Conservation (phyloP, 2,329 filamentous ascomycete genomes). For the Cordyceps javanica region DNA sequence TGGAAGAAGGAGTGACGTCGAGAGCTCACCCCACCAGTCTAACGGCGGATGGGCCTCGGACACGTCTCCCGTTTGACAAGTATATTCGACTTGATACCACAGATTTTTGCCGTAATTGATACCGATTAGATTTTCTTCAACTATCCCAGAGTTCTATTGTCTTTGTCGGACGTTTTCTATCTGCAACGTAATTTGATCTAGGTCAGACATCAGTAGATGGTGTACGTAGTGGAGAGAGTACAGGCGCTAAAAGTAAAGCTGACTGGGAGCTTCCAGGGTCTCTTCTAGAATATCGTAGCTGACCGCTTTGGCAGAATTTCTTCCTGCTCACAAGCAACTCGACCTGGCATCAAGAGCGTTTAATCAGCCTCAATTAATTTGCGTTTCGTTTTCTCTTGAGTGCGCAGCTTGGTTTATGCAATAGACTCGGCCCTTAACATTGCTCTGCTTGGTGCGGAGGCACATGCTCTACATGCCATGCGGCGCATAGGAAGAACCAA, state of each 20-base stretch:
- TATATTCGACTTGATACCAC: too few relatives aligned
- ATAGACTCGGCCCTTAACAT: background rate
- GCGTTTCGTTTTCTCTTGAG: background rate
- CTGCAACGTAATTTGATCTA: background rate
- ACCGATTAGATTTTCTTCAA: too few relatives aligned
- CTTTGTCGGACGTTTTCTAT: background rate
- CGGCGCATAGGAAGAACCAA: slow-evolving; percentile 34
- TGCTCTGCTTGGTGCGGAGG: background rate
- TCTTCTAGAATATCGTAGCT: background rate
- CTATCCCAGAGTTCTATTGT: background rate
- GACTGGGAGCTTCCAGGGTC: background rate
- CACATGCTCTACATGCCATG: slow-evolving; percentile 27
- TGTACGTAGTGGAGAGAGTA: too few relatives aligned
- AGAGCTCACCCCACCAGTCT: background rate
- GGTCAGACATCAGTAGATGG: too few relatives aligned
- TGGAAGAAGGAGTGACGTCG: background rate
- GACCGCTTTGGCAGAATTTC: slow-evolving; percentile 15
- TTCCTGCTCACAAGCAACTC: slow-evolving; percentile 1
- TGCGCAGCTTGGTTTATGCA: background rate
- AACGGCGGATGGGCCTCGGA: background rate
- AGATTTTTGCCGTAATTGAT: too few relatives aligned
- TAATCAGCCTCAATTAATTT: background rate
- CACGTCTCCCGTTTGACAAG: background rate
- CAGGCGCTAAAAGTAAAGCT: background rate
- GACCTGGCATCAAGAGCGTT: background rate